Evolutionary conservation across 2,329 filamentous ascomycete species (phyloP).

Genomic region (Phoma sp.): DNA sequence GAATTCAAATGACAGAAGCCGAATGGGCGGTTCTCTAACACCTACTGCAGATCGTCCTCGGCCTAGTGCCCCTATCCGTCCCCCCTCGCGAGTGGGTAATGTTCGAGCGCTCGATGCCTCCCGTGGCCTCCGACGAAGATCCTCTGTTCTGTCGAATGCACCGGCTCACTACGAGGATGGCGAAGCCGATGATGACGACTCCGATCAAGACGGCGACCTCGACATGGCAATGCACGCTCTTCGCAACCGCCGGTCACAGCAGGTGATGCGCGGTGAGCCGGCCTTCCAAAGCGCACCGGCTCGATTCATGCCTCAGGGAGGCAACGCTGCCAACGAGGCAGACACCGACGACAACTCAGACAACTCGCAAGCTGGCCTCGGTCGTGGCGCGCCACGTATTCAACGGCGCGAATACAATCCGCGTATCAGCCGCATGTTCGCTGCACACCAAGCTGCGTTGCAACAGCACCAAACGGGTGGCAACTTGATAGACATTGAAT

Average conservation of each 20-base stretch:
- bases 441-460: constrained; percentile 49
- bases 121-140: constrained; percentile 48
- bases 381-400: constrained; percentile 29
- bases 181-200: constrained; percentile 52
- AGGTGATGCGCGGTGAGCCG: constrained; percentile 41
- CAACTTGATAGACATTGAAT: constrained; percentile 44
- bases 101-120: constrained; percentile 42
- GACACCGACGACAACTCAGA: constrained; percentile 51
- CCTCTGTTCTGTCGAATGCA: constrained; percentile 45
- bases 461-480: constrained; percentile 42
- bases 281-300: constrained; percentile 31
- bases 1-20: constrained; percentile 54
- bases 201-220: constrained; percentile 49
- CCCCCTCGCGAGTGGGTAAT: constrained; percentile 47
- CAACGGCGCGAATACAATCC: constrained; percentile 49
- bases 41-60: constrained; percentile 55
- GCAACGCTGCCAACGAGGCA: constrained; percentile 34
- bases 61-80: constrained; percentile 49
- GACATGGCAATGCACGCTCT: constrained; percentile 45
- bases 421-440: constrained; percentile 51
- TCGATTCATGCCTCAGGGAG: constrained; percentile 36
- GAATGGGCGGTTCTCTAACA: constrained; percentile 55
- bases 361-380: constrained; percentile 41
- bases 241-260: constrained; percentile 43
- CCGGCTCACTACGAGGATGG: constrained; percentile 50